These are phyloP conservation scores for Sequoiadendron giganteum DNA, from an alignment of 75 land plant species.

Conservation along the genomic window DNA sequence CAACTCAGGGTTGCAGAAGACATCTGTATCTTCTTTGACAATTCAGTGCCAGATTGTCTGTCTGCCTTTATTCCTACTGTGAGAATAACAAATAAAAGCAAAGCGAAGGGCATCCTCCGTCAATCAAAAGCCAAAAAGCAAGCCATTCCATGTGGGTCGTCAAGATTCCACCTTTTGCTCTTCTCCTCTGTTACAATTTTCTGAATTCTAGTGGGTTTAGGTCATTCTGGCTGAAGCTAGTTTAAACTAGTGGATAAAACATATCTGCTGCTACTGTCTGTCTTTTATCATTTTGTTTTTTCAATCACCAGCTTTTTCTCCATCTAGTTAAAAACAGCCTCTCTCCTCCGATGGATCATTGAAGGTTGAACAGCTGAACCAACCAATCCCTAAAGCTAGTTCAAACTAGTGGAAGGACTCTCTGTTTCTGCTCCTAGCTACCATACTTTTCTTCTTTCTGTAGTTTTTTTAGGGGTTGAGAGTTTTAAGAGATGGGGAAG, in stretches of 20 bases:
- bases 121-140: neutral
- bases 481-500: neutral
- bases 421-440: neutral
- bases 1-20: neutral
- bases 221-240: neutral
- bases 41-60: neutral
- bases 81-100: neutral
- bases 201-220: neutral
- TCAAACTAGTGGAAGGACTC: slow-evolving; percentile 8
- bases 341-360: neutral
- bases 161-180: neutral
- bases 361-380: neutral
- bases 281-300: neutral
- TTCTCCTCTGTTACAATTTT: neutral
- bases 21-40: neutral
- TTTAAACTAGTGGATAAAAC: slow-evolving; percentile 3
- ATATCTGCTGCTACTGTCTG: neutral
- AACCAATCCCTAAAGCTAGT: slow-evolving; percentile 1
- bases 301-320: neutral
- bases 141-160: neutral
- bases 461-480: neutral
- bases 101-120: neutral
- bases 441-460: neutral
- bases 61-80: neutral
- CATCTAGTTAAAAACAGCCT: too few species aligned